Conservation (phyloP, 2,329 filamentous ascomycete species). For the Gremmenia infestans region DNA sequence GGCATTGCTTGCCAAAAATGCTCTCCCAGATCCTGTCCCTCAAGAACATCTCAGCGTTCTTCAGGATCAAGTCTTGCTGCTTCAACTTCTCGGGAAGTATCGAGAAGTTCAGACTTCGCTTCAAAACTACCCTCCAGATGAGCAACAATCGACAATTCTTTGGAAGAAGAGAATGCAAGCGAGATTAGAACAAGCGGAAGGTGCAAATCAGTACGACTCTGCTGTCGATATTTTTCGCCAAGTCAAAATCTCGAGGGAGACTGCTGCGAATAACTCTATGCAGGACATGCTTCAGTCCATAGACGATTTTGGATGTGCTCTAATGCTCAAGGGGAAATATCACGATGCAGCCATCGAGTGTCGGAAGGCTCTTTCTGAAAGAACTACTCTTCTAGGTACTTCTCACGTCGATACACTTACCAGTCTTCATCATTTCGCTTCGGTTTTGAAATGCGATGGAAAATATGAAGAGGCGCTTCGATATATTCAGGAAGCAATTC, state of each 20-base stretch:
- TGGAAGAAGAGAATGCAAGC: slow-evolving; percentile 25
- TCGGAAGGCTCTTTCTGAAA: slow-evolving; percentile 19
- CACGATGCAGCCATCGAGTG: slow-evolving; percentile 17
- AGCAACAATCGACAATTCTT: slow-evolving; percentile 9
- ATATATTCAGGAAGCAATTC: slow-evolving; percentile 18
- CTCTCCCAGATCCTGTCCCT: slow-evolving; percentile 19
- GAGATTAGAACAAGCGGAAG: slow-evolving; percentile 19
- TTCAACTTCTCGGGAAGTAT: slow-evolving; percentile 21
- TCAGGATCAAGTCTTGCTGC: slow-evolving; percentile 18
- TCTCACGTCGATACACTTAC: slow-evolving; percentile 21
- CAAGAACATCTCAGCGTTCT: slow-evolving; percentile 16
- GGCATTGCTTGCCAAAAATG: slow-evolving; percentile 16
- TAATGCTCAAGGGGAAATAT: slow-evolving; percentile 21
- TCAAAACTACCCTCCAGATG: slow-evolving; percentile 13
- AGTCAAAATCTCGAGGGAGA: slow-evolving; percentile 10
- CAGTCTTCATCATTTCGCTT: slow-evolving; percentile 20
- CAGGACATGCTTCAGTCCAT: slow-evolving; percentile 9
- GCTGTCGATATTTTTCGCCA: slow-evolving; percentile 15
- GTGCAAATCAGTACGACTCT: slow-evolving; percentile 18
- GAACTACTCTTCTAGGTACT: slow-evolving; percentile 15
- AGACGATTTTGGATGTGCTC: slow-evolving; percentile 14
- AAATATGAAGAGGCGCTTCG: slow-evolving; percentile 19
- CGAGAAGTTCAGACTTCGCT: slow-evolving; percentile 19
- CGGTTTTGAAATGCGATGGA: slow-evolving; percentile 17
- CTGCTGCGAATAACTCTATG: slow-evolving; percentile 2